phyloP scores from a whole-genome alignment of 208 protist genomes.

The Trypanosoma mega region DNA sequence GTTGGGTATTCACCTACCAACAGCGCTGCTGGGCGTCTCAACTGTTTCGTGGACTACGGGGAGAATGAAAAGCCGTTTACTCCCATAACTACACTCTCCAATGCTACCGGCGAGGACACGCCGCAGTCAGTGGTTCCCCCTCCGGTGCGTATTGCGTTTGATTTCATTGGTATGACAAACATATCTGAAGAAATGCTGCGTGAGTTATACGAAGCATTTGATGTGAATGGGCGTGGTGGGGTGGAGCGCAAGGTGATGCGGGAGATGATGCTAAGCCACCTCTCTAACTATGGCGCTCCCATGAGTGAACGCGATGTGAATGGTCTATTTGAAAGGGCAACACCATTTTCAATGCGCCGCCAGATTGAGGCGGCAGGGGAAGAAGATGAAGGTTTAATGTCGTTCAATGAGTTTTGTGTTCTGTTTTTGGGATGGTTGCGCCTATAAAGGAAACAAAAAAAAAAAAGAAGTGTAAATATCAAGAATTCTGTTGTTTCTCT shows the following conservation, averaged over 20 bases:
- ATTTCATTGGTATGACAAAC: constrained; percentile 22
- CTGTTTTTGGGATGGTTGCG: constrained; percentile 28
- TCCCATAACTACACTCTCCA: too few relatives aligned
- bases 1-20: not conserved
- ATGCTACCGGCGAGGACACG: constrained; percentile 2
- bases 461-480: not conserved
- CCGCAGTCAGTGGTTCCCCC: constrained; percentile 25
- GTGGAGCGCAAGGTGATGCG: constrained; percentile 26
- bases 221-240: constrained; percentile 18
- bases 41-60: not conserved
- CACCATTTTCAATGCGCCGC: constrained; percentile 18
- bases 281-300: constrained; percentile 31
- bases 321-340: constrained; percentile 22
- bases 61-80: not conserved
- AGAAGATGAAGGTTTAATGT: constrained; percentile 12
- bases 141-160: constrained; percentile 15
- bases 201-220: constrained; percentile 29
- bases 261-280: constrained; percentile 23
- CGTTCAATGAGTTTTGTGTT: constrained; percentile 33
- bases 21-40: not conserved
- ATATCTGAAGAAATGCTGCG: constrained; percentile 26
- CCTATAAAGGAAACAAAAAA: constrained; percentile 10
- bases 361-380: not conserved
- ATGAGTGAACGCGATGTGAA: constrained; percentile 22
- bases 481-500: too few relatives aligned